Conservation (phyloP, 345 rosid species). For the Carallia pectinifolia region DNA sequence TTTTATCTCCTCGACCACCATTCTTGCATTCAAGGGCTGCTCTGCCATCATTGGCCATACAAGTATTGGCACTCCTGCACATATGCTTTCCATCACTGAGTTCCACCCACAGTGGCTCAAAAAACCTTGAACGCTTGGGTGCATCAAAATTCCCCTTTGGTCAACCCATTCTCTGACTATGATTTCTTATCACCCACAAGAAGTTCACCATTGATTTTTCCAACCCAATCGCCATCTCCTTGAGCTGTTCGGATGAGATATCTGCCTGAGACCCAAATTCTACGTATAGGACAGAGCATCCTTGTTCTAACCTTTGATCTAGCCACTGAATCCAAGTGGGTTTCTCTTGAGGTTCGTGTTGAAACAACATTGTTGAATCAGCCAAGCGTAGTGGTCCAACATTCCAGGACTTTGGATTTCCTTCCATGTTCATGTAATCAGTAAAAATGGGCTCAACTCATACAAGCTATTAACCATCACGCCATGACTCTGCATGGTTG, state of each 20-base stretch:
- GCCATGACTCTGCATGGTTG: too few species aligned
- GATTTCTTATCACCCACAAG: slow-evolving; percentile 60
- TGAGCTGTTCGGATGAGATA: slow-evolving; percentile 46
- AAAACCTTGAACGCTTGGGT: slow-evolving; percentile 58
- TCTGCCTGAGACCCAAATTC: slow-evolving; percentile 86
- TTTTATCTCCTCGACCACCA: slow-evolving; percentile 21
- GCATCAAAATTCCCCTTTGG: slow-evolving; percentile 55
- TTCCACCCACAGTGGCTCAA: slow-evolving; percentile 93
- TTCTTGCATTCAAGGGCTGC: slow-evolving; percentile 61
- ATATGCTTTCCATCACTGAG: slow-evolving; percentile 65
- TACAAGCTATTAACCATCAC: too few species aligned
- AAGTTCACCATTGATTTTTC: slow-evolving; percentile 56
- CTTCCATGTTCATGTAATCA: too few species aligned
- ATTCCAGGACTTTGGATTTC: slow-evolving; percentile 23
- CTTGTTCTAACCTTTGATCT: slow-evolving; percentile 46
- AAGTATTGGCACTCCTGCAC: slow-evolving; percentile 62
- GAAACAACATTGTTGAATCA: slow-evolving; percentile 14
- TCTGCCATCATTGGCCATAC: slow-evolving; percentile 90
- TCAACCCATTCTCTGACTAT: slow-evolving; percentile 74
- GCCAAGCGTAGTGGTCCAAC: slow-evolving; percentile 63
- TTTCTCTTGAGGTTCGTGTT: slow-evolving; percentile 6
- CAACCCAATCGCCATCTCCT: slow-evolving; percentile 53
- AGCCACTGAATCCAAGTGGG: slow-evolving; percentile 61
- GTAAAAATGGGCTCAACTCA: too few species aligned
- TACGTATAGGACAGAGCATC: slow-evolving; percentile 57